Conservation (phyloP, 1,284 basidiomycete genomes). For the Termitomyces sp. region DNA sequence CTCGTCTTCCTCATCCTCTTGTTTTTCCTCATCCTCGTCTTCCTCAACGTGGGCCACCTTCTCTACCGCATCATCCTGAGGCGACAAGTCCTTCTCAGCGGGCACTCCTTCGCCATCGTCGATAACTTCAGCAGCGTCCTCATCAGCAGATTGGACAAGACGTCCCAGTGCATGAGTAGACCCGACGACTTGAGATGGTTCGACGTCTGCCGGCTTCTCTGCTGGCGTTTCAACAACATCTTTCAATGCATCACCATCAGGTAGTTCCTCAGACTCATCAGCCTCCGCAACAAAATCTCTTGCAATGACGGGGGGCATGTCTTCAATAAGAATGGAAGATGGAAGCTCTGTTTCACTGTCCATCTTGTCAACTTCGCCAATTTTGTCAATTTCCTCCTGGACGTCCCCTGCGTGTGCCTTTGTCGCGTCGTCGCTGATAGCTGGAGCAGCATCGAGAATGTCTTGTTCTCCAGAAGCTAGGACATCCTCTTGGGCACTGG, state of each 20-base stretch:
- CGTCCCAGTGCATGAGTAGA: background rate
- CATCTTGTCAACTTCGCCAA: conserved; percentile 2
- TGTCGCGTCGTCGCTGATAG: conserved; percentile 5
- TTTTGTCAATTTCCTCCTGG: conserved; percentile 10
- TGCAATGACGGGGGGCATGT: background rate
- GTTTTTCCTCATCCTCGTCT: background rate
- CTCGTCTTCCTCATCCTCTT: conserved; percentile 44
- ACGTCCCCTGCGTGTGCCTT: conserved; percentile 5
- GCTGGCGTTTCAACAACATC: background rate
- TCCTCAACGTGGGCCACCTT: background rate
- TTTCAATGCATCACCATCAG: background rate
- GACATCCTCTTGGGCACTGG: conserved; percentile 8
- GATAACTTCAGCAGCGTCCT: background rate
- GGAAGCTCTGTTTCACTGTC: background rate
- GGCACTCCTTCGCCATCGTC: background rate
- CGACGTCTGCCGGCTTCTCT: background rate
- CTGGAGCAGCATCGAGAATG: conserved; percentile 2
- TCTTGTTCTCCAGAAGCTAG: conserved; percentile 3
- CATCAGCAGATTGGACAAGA: background rate
- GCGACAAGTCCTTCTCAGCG: background rate
- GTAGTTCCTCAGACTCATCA: background rate
- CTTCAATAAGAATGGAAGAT: background rate
- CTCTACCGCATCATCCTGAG: background rate
- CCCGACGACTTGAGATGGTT: background rate
- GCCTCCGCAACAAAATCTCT: conserved; percentile 18